Evolutionary conservation across 768 basidiomycete species (phyloP).

Genomic region (Leccinum rimulosum): DNA sequence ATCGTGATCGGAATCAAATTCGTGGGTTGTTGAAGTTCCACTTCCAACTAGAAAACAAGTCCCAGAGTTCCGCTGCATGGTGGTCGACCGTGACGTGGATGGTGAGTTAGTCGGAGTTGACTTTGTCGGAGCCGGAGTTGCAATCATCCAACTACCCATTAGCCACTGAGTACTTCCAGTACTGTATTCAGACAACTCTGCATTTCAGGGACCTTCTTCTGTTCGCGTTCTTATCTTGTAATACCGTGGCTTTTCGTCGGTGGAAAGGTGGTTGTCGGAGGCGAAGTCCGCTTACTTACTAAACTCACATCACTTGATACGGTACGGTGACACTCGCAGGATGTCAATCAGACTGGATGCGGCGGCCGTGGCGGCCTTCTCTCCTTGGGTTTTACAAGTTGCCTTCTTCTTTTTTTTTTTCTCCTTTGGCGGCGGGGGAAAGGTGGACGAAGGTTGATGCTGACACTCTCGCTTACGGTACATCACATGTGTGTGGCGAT

Average conservation of each 20-base stretch:
- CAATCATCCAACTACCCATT: no score
- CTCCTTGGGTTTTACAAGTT: neutral
- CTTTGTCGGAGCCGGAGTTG: no score
- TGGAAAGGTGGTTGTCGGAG: neutral
- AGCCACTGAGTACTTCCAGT: no score
- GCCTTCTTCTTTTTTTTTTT: neutral
- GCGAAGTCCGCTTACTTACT: neutral
- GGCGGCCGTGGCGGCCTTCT: neutral
- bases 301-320: no score
- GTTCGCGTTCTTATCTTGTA: neutral
- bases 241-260: neutral
- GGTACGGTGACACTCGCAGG: neutral
- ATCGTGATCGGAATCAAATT: no score
- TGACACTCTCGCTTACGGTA: no score
- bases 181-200: neutral
- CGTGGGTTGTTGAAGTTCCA: neutral
- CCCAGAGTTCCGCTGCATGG: neutral
- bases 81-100: neutral
- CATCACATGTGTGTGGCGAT: no score
- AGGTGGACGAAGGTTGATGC: neutral
- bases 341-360: neutral
- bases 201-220: neutral
- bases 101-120: neutral
- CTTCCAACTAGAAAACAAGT: neutral
- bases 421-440: neutral